phyloP scores from a whole-genome alignment of 2,329 filamentous ascomycete genomes.

The Fusarium sp. region DNA sequence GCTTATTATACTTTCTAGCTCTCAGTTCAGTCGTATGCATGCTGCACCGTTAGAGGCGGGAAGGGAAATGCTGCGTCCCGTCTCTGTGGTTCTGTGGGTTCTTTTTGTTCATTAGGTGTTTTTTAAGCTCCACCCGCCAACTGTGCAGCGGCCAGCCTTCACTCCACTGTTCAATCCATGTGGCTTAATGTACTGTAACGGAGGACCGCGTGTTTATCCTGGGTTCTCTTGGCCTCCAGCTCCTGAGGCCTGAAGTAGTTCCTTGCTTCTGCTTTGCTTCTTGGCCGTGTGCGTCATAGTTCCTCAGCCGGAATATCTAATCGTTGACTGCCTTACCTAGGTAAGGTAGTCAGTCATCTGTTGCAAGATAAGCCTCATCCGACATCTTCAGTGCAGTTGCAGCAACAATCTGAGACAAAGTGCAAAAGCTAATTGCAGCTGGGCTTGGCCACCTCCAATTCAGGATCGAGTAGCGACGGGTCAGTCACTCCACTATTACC shows the following conservation, averaged over 20 bases:
- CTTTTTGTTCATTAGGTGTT: not conserved
- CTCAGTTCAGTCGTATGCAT: conserved; percentile 8
- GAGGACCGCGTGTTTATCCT: not conserved
- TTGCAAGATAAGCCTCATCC: conserved; percentile 19
- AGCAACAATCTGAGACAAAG: conserved; percentile 32
- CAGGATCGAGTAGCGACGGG: conserved; percentile 25
- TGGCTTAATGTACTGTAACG: not conserved
- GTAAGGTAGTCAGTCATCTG: not conserved
- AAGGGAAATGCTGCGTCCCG: conserved; percentile 28
- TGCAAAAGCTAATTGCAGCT: conserved; percentile 15
- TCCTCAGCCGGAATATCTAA: conserved; percentile 5
- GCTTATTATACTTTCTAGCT: too few relatives aligned
- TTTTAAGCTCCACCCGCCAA: conserved; percentile 20
- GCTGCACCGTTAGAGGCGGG: conserved; percentile 21
- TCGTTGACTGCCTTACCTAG: not conserved
- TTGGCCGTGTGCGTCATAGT: conserved; percentile 11
- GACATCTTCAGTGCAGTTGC: conserved; percentile 18
- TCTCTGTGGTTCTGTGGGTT: conserved; percentile 19
- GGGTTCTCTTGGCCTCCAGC: not conserved
- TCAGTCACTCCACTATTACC: conserved; percentile 13
- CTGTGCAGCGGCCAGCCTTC: conserved; percentile 24
- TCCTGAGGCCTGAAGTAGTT: not conserved
- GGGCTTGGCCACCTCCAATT: conserved; percentile 4
- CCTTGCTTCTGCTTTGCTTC: not conserved
- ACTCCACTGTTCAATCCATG: not conserved